These are phyloP conservation scores for Holtermannia corniformis DNA, from an alignment of 768 basidiomycete genomes.

Conservation along the genomic window DNA sequence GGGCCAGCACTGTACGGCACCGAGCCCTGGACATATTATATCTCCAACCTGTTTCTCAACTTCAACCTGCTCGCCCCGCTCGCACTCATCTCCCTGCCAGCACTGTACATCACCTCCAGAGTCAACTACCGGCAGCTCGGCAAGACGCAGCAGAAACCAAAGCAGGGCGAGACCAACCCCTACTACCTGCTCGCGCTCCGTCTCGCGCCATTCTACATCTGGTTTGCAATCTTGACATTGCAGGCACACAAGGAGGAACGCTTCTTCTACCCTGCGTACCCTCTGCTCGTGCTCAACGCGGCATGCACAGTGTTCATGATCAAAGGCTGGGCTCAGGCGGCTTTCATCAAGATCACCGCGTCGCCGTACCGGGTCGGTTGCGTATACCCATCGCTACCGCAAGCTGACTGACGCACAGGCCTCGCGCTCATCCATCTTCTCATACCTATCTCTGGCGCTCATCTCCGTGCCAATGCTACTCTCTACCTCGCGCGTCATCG, in stretches of 20 bases:
- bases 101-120: constrained; percentile 60
- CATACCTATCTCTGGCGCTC: constrained; percentile 61
- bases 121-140: constrained; percentile 64
- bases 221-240: constrained; percentile 64
- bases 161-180: constrained; percentile 50
- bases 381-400: not conserved
- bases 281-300: constrained; percentile 86
- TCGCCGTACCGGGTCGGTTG: constrained; percentile 72
- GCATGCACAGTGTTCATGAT: constrained; percentile 76
- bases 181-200: constrained; percentile 66
- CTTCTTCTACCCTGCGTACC: constrained; percentile 95
- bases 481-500: constrained; percentile 69
- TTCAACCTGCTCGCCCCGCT: constrained; percentile 80
- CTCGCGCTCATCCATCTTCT: constrained; percentile 64
- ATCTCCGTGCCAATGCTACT: constrained; percentile 58
- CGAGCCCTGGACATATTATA: constrained; percentile 74
- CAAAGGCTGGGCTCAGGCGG: constrained; percentile 74
- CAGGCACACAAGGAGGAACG: constrained; percentile 97
- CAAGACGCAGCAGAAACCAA: constrained; percentile 49
- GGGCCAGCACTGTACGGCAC: constrained; percentile 94
- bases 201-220: constrained; percentile 84
- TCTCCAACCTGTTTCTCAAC: constrained; percentile 81
- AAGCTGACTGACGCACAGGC: constrained; percentile 49
- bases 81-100: constrained; percentile 70
- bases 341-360: constrained; percentile 63